Conservation (phyloP, 805 yeast species). For the Dipodascus albidus region DNA sequence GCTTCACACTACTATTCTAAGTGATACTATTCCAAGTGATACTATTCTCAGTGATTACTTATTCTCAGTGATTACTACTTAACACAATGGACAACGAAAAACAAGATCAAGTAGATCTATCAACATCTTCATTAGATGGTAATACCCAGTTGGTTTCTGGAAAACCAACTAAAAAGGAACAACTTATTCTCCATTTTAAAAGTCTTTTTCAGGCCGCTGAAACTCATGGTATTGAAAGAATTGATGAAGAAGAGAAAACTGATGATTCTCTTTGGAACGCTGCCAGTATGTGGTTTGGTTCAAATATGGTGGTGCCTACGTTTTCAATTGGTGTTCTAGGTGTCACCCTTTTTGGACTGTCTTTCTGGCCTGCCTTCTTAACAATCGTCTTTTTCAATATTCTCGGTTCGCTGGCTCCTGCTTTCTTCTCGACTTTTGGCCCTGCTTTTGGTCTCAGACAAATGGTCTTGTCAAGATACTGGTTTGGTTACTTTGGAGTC, state of each 20-base stretch:
- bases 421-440: slow-evolving; percentile 74
- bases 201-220: slow-evolving; percentile 27
- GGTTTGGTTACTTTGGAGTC: slow-evolving; percentile 65
- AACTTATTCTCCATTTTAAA: neutral
- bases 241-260: slow-evolving; percentile 67
- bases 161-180: neutral
- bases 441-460: slow-evolving; percentile 80
- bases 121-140: neutral
- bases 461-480: slow-evolving; percentile 67
- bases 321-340: slow-evolving; percentile 68
- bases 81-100: neutral
- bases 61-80: neutral
- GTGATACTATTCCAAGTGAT: too few species aligned
- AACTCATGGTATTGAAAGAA: slow-evolving; percentile 67
- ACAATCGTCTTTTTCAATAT: slow-evolving; percentile 60
- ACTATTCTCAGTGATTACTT: neutral
- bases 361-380: slow-evolving; percentile 62
- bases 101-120: neutral
- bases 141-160: neutral
- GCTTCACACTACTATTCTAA: neutral
- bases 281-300: slow-evolving; percentile 85
- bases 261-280: slow-evolving; percentile 57
- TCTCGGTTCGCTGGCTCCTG: slow-evolving; percentile 70
- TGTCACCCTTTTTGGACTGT: slow-evolving; percentile 49
- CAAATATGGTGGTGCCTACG: slow-evolving; percentile 79